These are phyloP conservation scores for Ceratocystis lukuohia DNA, from an alignment of 2,329 filamentous ascomycete species.

Conservation along the genomic window DNA sequence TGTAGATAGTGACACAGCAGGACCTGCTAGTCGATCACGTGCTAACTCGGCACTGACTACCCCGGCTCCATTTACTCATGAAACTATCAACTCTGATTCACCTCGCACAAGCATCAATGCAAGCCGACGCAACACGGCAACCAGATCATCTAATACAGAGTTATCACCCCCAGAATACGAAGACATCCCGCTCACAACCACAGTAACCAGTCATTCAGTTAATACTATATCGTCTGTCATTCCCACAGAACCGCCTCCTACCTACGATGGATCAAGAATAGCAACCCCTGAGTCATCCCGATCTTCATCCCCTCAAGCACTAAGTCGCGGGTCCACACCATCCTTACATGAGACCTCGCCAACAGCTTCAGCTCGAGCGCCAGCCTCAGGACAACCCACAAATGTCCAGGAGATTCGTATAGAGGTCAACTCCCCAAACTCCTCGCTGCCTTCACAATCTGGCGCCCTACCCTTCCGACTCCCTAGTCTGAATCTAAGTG, in stretches of 20 bases:
- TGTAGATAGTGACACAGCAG: constrained; percentile 32
- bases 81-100: not conserved
- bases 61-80: constrained; percentile 15
- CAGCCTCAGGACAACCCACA: not conserved
- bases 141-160: constrained; percentile 6
- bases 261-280: constrained; percentile 33
- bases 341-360: not conserved
- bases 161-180: constrained; percentile 14
- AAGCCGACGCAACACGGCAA: constrained; percentile 11
- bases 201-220: constrained; percentile 19
- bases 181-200: constrained; percentile 20
- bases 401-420: not conserved
- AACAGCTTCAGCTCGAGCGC: not conserved
- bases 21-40: constrained; percentile 29
- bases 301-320: not conserved
- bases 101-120: constrained; percentile 13
- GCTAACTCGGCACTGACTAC: constrained; percentile 23
- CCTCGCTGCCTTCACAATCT: constrained; percentile 30
- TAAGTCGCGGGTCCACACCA: not conserved
- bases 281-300: not conserved
- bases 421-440: not conserved
- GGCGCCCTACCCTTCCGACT: constrained; percentile 31
- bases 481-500: constrained; percentile 38
- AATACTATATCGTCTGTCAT: constrained; percentile 26
- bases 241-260: constrained; percentile 35